Conservation (phyloP, 441 rosid species). For the Populus hybrid region DNA sequence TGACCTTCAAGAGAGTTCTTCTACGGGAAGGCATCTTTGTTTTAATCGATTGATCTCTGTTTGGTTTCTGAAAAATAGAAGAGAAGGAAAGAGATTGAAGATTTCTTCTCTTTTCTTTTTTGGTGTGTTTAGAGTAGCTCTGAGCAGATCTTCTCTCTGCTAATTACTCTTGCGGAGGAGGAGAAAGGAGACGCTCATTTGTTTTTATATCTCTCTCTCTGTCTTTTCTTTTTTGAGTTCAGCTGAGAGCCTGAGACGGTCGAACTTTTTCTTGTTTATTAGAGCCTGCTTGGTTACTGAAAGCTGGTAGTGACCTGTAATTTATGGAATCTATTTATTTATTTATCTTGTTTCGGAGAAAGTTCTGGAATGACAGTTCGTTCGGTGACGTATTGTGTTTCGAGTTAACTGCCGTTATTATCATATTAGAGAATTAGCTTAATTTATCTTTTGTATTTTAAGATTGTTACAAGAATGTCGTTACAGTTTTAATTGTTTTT, state of each 20-base stretch:
- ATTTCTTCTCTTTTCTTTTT: background rate
- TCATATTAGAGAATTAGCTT: constrained; percentile 2
- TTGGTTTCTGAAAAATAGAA: background rate
- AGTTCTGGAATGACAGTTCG: background rate
- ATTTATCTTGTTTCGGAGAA: background rate
- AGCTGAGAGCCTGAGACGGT: background rate
- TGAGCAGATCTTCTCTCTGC: background rate
- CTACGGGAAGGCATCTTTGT: constrained; percentile 73
- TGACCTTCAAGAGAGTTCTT: constrained; percentile 83
- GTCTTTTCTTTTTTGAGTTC: background rate
- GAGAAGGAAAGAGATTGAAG: background rate
- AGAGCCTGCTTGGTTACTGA: background rate
- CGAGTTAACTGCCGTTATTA: constrained; percentile 13
- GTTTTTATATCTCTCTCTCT: background rate
- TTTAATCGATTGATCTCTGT: constrained; percentile 8
- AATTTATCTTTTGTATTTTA: no score
- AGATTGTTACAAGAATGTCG: no score
- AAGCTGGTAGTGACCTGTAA: constrained; percentile 31
- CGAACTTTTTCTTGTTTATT: constrained; percentile 6
- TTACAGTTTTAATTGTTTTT: no score
- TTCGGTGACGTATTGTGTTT: no score
- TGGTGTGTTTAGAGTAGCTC: no score
- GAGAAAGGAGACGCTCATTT: no score
- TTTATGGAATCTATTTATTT: background rate
- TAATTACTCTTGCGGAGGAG: background rate